Conservation (phyloP, 805 yeast species). For the Schwanniomyces polymorphus region DNA sequence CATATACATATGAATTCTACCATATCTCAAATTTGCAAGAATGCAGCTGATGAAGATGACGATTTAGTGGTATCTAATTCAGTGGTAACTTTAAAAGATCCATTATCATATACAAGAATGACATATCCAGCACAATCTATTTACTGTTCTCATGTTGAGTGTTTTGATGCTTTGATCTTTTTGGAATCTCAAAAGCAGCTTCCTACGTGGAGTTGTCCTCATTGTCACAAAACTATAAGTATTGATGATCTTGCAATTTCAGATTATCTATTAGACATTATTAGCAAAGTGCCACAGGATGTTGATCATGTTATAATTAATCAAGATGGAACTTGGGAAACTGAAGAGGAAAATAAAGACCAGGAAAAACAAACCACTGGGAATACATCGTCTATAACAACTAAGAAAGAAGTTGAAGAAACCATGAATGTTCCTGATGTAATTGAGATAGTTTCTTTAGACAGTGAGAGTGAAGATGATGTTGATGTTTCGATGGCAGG, state of each 20-base stretch:
- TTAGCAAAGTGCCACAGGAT: constrained; percentile 51
- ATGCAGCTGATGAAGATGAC: constrained; percentile 46
- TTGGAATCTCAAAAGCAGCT: constrained; percentile 74
- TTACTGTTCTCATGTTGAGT: constrained; percentile 77
- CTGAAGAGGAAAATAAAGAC: constrained; percentile 7
- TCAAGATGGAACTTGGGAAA: constrained; percentile 74
- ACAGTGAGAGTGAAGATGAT: constrained; percentile 50
- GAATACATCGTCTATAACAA: neutral
- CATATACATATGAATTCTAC: constrained; percentile 57
- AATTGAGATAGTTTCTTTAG: constrained; percentile 49
- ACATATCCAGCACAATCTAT: constrained; percentile 68
- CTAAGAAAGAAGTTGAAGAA: neutral
- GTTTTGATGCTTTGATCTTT: constrained; percentile 81
- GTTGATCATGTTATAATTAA: constrained; percentile 67
- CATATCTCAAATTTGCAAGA: constrained; percentile 39
- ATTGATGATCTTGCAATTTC: constrained; percentile 67
- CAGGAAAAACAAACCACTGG: neutral
- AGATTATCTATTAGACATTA: constrained; percentile 68
- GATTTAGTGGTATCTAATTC: constrained; percentile 69
- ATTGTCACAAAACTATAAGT: constrained; percentile 58
- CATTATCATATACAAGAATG: constrained; percentile 72
- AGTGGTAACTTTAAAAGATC: constrained; percentile 71
- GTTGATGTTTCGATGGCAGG: constrained; percentile 3
- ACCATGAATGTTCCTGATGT: constrained; percentile 14
- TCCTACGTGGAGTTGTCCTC: constrained; percentile 87